Evolutionary conservation across 2,329 filamentous ascomycete genomes (phyloP), one percentile per base, ranked within the genome.

Genomic region (Cladophialophora carrionii): DNA sequence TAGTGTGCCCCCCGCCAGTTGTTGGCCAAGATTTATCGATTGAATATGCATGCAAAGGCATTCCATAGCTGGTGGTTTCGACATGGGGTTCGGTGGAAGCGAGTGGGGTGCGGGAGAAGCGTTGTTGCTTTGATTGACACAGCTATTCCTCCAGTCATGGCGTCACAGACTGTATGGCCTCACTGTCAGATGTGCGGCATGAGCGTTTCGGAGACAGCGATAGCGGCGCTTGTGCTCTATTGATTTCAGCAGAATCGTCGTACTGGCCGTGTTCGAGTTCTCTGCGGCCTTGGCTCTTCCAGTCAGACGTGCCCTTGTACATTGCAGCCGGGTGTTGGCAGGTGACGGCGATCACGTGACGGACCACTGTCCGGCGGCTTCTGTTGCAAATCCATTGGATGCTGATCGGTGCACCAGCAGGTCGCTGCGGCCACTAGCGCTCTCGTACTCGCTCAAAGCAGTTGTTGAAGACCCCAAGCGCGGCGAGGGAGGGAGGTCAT

Each of bases 371-470:
- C 48, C 49, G 57, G 57, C 57, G 37, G 57, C 57, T 53, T 61
- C 57, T 43, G 57, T 41, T 10, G 31, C 29, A 29, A 5, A 61
- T 22, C 24, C 22, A 61, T 61, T 61, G 57, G 57, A 29, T 32
- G 29, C 12, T 17, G 12, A 26, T 20, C 1, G 56, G 56, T 49
- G 31, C 32, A 51, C 57, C 57, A 34, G 37, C n/a, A 20, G 57
- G 48, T n/a, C 57, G 20, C 37, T n/a, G 49, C 43, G 20, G 32
- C 9, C 34, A 34, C 43, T 55, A 48, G 59, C 51, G 51, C 51
- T 17, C n/a, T 24, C 9, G 22, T 29, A 24, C n/a, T 41, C 29
- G 34, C 34, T 51, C 49, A 32, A 61, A 61, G 22, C 51, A 37
- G 34, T 48, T 17, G 10, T 41, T 61, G 59, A 32, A 22, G 51